phyloP scores from a whole-genome alignment of 495 filamentous ascomycete species.

The Podospora pseudocomata region DNA sequence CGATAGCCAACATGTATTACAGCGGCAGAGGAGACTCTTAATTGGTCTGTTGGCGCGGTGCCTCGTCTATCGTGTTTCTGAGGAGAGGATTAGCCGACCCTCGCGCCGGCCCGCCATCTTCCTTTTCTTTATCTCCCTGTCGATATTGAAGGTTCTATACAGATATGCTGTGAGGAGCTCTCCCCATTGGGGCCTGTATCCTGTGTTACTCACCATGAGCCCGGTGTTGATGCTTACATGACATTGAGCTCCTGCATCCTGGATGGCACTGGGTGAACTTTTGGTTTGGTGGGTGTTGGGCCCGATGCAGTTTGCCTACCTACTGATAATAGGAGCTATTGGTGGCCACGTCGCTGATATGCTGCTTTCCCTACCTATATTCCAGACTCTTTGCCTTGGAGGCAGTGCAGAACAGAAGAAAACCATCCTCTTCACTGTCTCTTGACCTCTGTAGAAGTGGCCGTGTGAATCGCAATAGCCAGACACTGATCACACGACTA shows the following conservation, averaged over 20 bases:
- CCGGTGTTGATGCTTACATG: neutral
- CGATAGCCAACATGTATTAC: neutral
- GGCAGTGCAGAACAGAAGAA: too few species aligned
- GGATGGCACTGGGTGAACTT: neutral
- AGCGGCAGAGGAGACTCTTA: neutral
- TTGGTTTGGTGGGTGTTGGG: neutral
- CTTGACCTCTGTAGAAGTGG: neutral
- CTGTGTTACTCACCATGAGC: neutral
- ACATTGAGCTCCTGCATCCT: neutral
- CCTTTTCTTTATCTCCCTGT: neutral
- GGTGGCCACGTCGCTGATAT: neutral
- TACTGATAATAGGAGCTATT: neutral
- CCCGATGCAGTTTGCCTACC: neutral
- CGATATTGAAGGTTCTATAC: neutral
- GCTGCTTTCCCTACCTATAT: neutral
- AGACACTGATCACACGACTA: neutral
- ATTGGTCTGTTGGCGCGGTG: conserved; percentile 1
- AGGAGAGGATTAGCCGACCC: neutral
- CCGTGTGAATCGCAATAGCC: neutral
- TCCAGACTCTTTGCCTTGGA: too few species aligned
- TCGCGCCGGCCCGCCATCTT: neutral
- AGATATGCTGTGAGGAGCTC: neutral
- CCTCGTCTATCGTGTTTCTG: neutral
- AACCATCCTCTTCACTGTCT: neutral
- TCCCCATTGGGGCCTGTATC: neutral